Evolutionary conservation across 306 rosid genomes (phyloP).

Genomic region (Malus domestica): DNA sequence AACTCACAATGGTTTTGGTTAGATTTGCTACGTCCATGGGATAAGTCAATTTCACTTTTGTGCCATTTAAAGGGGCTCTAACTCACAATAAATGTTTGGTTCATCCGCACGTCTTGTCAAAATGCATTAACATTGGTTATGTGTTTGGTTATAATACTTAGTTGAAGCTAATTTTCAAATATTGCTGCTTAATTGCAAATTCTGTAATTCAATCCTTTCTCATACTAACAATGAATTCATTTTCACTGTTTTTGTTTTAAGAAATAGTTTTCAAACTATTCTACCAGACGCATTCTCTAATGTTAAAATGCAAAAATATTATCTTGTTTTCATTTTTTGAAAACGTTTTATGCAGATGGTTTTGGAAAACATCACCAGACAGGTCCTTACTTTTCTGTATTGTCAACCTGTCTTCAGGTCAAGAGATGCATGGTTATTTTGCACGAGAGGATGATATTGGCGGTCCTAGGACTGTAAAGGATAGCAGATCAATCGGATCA

Average conservation of each 20-base stretch:
- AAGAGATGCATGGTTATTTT: slow-evolving; percentile 60
- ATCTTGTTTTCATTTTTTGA: neutral
- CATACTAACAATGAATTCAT: neutral
- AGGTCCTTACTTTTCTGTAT: neutral
- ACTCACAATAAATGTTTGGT: neutral
- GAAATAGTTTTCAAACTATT: neutral
- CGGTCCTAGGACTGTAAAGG: slow-evolving; percentile 42
- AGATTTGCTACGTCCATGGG: neutral
- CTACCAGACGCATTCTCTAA: neutral
- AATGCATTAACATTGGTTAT: neutral
- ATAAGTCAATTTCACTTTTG: neutral
- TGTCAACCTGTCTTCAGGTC: slow-evolving; percentile 39
- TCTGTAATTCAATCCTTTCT: no score
- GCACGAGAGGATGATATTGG: slow-evolving; percentile 50
- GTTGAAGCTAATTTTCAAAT: neutral
- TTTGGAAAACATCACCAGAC: neutral
- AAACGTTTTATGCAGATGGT: neutral
- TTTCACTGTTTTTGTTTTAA: neutral
- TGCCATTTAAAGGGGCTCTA: neutral
- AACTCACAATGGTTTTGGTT: neutral
- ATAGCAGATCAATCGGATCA: slow-evolving; percentile 62
- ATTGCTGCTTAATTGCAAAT: neutral
- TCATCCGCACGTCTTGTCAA: no score
- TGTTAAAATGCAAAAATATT: neutral
- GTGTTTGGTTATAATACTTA: neutral